Percentiles rank a stretch among this genome's conserved stretches.
Evolutionary conservation across 2,329 filamentous ascomycete genomes (phyloP).

Genomic region (Ophiostoma novo-ulmi): DNA sequence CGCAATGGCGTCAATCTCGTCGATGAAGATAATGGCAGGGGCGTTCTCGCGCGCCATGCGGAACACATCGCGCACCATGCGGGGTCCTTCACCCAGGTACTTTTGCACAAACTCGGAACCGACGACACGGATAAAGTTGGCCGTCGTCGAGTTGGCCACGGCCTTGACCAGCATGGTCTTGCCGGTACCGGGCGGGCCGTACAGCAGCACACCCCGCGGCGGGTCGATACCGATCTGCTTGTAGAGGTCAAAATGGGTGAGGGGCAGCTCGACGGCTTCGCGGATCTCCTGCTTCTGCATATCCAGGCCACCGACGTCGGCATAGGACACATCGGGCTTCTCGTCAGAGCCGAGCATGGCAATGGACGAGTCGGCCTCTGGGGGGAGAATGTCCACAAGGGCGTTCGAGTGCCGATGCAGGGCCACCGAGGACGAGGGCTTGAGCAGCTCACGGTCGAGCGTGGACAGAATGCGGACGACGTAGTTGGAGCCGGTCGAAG

Average conservation of each 20-base stretch:
- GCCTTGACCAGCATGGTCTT: slow-evolving; percentile 99
- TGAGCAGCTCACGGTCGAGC: slow-evolving; percentile 94
- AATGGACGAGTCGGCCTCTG: slow-evolving; percentile 96
- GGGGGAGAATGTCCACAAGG: slow-evolving; percentile 96
- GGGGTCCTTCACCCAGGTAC: slow-evolving; percentile 93
- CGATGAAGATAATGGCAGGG: slow-evolving; percentile 98
- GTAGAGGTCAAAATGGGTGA: slow-evolving; percentile 98
- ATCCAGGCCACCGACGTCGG: slow-evolving; percentile 92
- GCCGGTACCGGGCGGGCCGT: slow-evolving; percentile 90
- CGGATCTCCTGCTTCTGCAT: slow-evolving; percentile 99
- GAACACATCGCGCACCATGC: slow-evolving; percentile 99
- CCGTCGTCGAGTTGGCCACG: slow-evolving; percentile 95
- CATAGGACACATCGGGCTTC: slow-evolving; percentile 97
- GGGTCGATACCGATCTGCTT: slow-evolving; percentile 99
- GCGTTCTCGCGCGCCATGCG: slow-evolving; percentile 98
- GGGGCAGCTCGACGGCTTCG: slow-evolving; percentile 91
- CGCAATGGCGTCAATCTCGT: slow-evolving; percentile 97
- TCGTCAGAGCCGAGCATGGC: slow-evolving; percentile 95
- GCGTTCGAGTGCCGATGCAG: slow-evolving; percentile 98
- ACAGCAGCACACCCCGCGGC: slow-evolving; percentile 89
- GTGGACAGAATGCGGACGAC: slow-evolving; percentile 97
- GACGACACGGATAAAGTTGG: slow-evolving; percentile 96
- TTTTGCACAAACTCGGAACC: slow-evolving; percentile 99
- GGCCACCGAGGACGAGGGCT: slow-evolving; percentile 94
- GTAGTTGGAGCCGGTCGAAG: slow-evolving; percentile 96